Percentiles rank a stretch among this genome's conserved stretches.
phyloP scores from a whole-genome alignment of 2,329 filamentous ascomycete genomes.

The Aspergillus luchuensis region DNA sequence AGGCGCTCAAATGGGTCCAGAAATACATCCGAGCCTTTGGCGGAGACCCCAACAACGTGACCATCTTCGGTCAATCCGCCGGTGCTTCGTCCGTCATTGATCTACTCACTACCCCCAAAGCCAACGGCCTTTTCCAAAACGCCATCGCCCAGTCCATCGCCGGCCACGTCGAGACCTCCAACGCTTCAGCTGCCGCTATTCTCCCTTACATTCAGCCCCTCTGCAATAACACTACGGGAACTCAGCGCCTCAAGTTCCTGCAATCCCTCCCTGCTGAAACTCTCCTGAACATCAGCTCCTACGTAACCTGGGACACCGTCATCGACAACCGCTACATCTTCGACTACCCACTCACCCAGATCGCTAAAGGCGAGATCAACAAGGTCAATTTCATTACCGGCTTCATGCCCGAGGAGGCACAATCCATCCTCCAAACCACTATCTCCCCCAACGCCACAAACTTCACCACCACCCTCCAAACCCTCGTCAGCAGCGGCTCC shows the following conservation, averaged over 20 bases:
- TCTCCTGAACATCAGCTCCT: constrained; percentile 20
- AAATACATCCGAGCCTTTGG: constrained; percentile 34
- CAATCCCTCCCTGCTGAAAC: constrained; percentile 44
- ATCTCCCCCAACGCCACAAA: constrained; percentile 46
- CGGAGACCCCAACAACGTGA: constrained; percentile 31
- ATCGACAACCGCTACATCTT: constrained; percentile 61
- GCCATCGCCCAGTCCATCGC: constrained; percentile 31
- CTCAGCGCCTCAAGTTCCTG: constrained; percentile 57
- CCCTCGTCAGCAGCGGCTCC: constrained; percentile 33
- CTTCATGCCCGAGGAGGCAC: constrained; percentile 57
- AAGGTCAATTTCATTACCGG: constrained; percentile 60
- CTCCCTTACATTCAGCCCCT: constrained; percentile 57
- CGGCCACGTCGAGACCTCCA: background rate
- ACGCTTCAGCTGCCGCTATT: background rate
- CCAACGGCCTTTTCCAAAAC: constrained; percentile 28
- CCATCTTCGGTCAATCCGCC: constrained; percentile 31
- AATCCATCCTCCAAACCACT: constrained; percentile 56
- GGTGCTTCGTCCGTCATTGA: constrained; percentile 23
- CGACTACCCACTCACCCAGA: constrained; percentile 51
- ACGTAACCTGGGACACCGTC: constrained; percentile 52
- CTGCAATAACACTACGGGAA: constrained; percentile 49
- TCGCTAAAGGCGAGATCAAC: constrained; percentile 49
- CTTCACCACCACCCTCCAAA: constrained; percentile 46
- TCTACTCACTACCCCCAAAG: constrained; percentile 24
- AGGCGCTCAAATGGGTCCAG: constrained; percentile 29